Evolutionary conservation across 768 basidiomycete species (phyloP), one percentile per base, ranked within the genome.

Genomic region (Agaricus subrufescens): DNA sequence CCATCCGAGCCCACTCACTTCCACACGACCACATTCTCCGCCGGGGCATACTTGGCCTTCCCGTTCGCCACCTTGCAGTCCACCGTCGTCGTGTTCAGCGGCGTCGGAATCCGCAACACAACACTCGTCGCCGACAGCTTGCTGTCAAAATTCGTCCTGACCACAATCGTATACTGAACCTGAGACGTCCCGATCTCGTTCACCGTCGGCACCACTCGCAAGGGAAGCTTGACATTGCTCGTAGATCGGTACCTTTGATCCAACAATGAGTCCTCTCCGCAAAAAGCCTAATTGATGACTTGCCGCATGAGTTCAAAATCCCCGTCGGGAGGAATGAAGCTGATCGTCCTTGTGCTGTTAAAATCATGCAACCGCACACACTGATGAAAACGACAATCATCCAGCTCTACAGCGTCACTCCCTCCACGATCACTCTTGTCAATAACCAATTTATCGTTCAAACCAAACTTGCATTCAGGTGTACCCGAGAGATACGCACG

Each of bases 311-410:
- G 78, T 70, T 99, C 97, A 62, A 99, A 99, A 69, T 99, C 97
- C 27, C 97, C 97, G 65, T 99, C 97, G 2, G 97, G 97, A 0
- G 97, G 97, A 37, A 98, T 87, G 71, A 98, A 98, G 64, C 89
- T 94, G 71, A 99, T 98, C 1, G 92, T 94, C 44, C 97, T 82
- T 54, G 84, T 87, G 4, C 91, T 86, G 67, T 98, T 95, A 65
- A 98, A 99, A 70, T 95, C 94, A 60, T 91, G 87, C 43, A 99
- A 74, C 57, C 94, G 83, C 25, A 99, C 97, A 67, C 97, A 99
- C 70, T 99, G 97, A 63, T 99, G 97, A 78, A 98, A 98, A 56
- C 91, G 90, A 70, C 96, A 98, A 67, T 99, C 97, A 65, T 99
- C 97, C 46, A 98, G 75, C 68, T 98, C 95, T 34, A 99, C 96